phyloP scores from a whole-genome alignment of 176 grass and related monocot genomes.

The Avena eriantha region DNA sequence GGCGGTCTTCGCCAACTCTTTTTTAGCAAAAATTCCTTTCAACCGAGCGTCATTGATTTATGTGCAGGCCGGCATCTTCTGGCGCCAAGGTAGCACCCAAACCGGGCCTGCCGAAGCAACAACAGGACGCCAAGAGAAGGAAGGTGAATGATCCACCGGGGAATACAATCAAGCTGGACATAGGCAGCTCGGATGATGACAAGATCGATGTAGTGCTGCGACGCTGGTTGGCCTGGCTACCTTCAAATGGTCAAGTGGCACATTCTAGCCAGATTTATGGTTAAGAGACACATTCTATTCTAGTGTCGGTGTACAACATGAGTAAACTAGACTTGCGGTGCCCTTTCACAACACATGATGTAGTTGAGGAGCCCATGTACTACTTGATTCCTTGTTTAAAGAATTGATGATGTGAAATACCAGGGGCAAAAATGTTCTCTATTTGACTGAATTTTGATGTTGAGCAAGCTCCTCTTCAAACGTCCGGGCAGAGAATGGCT shows the following conservation, averaged over 20 bases:
- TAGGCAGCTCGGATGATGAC: constrained; percentile 82
- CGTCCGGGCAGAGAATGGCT: too few relatives aligned
- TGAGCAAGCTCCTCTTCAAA: background rate
- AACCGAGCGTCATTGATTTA: background rate
- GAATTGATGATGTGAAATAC: background rate
- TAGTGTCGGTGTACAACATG: background rate
- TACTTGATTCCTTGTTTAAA: background rate
- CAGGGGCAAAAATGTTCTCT: background rate
- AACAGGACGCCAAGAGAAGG: constrained; percentile 58
- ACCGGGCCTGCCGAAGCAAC: constrained; percentile 38
- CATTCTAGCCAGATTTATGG: background rate
- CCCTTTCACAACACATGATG: background rate
- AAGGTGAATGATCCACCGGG: constrained; percentile 51
- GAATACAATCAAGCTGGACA: constrained; percentile 75
- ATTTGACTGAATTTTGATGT: background rate
- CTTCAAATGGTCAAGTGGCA: too few relatives aligned
- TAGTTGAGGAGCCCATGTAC: background rate
- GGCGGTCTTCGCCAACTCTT: background rate
- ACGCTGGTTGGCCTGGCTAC: constrained; percentile 24
- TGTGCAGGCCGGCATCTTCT: constrained; percentile 41
- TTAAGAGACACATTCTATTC: background rate
- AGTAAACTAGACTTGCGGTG: background rate
- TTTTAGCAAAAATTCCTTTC: background rate
- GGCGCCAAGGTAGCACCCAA: constrained; percentile 39
- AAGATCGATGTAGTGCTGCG: constrained; percentile 56